Evolutionary conservation across 2,329 filamentous ascomycete species (phyloP).

Genomic region (Beauveria medogensis): DNA sequence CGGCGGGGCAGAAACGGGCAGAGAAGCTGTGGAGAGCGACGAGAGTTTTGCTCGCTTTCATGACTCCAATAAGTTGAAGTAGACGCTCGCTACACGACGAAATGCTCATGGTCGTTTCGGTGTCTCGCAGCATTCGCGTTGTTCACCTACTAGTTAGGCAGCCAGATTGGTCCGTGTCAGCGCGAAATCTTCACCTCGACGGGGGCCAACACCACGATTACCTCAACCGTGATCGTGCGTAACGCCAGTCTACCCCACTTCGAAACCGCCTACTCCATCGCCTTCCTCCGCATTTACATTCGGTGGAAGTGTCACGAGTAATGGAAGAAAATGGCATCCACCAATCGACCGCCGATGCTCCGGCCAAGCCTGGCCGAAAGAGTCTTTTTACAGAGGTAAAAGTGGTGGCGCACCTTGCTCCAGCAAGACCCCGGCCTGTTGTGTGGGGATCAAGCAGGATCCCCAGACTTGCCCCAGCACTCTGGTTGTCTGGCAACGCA

Average conservation of each 20-base stretch:
- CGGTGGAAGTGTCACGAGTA: background rate
- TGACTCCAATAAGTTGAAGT: background rate
- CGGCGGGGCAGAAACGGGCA: conserved; percentile 3
- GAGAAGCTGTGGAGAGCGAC: conserved; percentile 2
- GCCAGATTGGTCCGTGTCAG: background rate
- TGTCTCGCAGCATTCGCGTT: background rate
- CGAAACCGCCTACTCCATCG: background rate
- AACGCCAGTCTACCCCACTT: background rate
- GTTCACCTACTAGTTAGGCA: background rate
- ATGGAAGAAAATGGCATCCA: background rate
- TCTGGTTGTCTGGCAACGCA: background rate
- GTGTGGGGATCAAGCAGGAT: background rate
- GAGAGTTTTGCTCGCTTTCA: background rate
- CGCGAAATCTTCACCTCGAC: background rate
- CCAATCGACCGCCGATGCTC: background rate
- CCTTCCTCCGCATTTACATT: background rate
- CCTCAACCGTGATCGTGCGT: background rate
- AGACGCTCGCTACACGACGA: background rate
- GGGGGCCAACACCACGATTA: background rate
- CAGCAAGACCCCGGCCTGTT: background rate
- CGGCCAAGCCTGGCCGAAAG: background rate
- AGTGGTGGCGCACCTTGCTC: background rate
- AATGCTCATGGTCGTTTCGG: background rate
- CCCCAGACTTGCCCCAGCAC: background rate
- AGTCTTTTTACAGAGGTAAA: background rate